A percentile compares a stretch with the other conserved stretches of the same genome.
phyloP scores from a whole-genome alignment of 768 basidiomycete genomes.

The Plicaturopsis crispa region DNA sequence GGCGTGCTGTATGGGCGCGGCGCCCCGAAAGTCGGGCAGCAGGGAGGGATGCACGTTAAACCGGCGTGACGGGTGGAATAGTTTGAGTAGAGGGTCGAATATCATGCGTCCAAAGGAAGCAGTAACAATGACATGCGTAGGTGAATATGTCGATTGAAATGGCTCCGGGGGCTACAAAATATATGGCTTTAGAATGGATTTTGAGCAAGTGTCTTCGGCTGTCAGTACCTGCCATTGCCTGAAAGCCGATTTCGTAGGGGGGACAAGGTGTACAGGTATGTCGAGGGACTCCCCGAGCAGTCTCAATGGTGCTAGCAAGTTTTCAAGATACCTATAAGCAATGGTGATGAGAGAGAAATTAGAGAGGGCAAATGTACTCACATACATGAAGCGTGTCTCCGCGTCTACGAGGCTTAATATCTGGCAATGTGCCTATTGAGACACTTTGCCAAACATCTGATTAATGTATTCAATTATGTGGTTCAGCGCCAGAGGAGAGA shows the following conservation, averaged over 20 bases:
- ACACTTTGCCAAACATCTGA: slow-evolving; percentile 78
- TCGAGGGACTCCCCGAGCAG: slow-evolving; percentile 42
- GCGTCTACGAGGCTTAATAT: slow-evolving; percentile 55
- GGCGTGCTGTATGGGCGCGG: slow-evolving; percentile 84
- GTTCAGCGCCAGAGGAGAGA: slow-evolving; percentile 9
- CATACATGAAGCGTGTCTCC: slow-evolving; percentile 50
- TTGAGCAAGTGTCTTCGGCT: background rate
- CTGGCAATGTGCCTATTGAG: slow-evolving; percentile 65
- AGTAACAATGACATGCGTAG: slow-evolving; percentile 62
- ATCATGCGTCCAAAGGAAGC: slow-evolving; percentile 91
- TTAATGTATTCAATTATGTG: slow-evolving; percentile 4
- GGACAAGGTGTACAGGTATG: slow-evolving; percentile 55
- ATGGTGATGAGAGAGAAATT: background rate
- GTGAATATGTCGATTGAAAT: slow-evolving; percentile 15
- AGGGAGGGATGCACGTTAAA: slow-evolving; percentile 90
- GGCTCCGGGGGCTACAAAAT: slow-evolving; percentile 34
- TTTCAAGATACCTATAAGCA: background rate
- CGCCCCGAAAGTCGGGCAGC: slow-evolving; percentile 81
- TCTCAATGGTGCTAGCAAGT: slow-evolving; percentile 60
- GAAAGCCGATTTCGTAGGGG: slow-evolving; percentile 51
- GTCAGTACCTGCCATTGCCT: slow-evolving; percentile 49
- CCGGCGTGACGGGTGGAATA: slow-evolving; percentile 50
- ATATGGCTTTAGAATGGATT: slow-evolving; percentile 1
- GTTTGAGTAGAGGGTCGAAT: slow-evolving; percentile 46
- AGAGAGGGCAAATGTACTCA: slow-evolving; percentile 21